A percentile compares a stretch with the other conserved stretches of the same genome.
phyloP scores from a whole-genome alignment of 108 stramenopile genomes.

The Licmophora abbreviata region DNA sequence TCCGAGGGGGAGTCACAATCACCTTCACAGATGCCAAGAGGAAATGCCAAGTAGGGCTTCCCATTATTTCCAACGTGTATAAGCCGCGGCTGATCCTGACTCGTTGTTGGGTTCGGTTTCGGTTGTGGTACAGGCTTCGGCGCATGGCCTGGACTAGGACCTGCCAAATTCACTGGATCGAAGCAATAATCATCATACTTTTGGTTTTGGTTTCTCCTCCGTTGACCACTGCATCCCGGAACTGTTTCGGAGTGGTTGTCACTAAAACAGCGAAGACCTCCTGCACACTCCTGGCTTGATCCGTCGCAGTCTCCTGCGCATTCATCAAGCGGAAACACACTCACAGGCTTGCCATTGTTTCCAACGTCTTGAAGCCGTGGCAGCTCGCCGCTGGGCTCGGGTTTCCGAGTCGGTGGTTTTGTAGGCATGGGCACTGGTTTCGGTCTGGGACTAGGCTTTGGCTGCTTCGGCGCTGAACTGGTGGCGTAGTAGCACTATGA shows the following conservation, averaged over 20 bases:
- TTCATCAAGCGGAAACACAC: not conserved
- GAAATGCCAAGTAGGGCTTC: slow-evolving; percentile 14
- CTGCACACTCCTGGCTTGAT: not conserved
- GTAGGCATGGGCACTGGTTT: no score
- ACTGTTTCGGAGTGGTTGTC: slow-evolving; percentile 6
- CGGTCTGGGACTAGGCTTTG: no score
- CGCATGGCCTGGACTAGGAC: no score
- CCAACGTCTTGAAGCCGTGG: no score
- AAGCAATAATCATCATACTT: slow-evolving; percentile 8
- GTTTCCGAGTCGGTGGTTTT: no score
- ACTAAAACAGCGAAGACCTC: slow-evolving; percentile 6
- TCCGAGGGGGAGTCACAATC: slow-evolving; percentile 53
- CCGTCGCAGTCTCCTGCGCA: not conserved
- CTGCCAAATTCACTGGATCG: no score
- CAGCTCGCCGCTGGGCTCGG: no score
- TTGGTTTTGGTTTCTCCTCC: no score
- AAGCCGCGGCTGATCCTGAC: no score
- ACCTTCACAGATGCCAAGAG: slow-evolving; percentile 45
- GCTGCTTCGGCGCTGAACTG: no score
- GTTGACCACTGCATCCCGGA: slow-evolving; percentile 15
- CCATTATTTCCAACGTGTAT: not conserved
- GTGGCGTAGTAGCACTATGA: no score
- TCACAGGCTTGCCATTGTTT: not conserved
- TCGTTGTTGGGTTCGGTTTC: not conserved
- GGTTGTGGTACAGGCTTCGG: no score